These are phyloP conservation scores for Incumbomyces delicatus DNA, from an alignment of 2,329 filamentous ascomycete genomes.

Conservation along the genomic window DNA sequence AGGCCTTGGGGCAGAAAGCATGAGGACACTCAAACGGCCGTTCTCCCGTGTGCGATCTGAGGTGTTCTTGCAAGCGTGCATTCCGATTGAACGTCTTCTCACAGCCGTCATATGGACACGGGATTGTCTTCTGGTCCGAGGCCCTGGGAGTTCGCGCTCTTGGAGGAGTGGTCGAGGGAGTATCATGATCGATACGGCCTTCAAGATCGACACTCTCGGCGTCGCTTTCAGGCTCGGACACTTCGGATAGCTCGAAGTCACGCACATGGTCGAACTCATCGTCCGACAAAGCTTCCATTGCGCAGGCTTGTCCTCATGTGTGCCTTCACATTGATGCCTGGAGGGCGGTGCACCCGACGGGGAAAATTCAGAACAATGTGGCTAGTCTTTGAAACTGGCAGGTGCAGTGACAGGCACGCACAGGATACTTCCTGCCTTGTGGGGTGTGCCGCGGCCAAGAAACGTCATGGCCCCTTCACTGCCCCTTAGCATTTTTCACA, in stretches of 20 bases:
- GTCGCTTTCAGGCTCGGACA: slow-evolving; percentile 6
- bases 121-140: slow-evolving; percentile 65
- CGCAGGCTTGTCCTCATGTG: not conserved
- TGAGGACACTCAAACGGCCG: slow-evolving; percentile 66
- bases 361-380: not conserved
- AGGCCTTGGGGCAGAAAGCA: slow-evolving; percentile 67
- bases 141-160: slow-evolving; percentile 37
- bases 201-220: not conserved
- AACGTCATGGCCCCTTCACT: not conserved
- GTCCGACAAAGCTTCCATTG: slow-evolving; percentile 15
- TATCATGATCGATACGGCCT: slow-evolving; percentile 10
- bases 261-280: slow-evolving; percentile 14
- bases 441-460: not conserved
- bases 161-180: slow-evolving; percentile 21
- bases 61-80: slow-evolving; percentile 66
- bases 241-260: slow-evolving; percentile 8
- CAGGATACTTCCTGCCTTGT: not conserved
- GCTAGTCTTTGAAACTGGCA: too few species aligned
- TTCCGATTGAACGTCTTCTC: slow-evolving; percentile 80
- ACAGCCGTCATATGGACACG: slow-evolving; percentile 65
- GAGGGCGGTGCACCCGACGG: not conserved
- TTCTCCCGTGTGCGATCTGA: slow-evolving; percentile 77
- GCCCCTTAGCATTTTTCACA: not conserved
- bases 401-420: too few species aligned
- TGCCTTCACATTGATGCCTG: not conserved